Percentiles rank a stretch among this genome's conserved stretches.
Conservation (phyloP, 2,329 filamentous ascomycete genomes). For the Aureobasidium lini region DNA sequence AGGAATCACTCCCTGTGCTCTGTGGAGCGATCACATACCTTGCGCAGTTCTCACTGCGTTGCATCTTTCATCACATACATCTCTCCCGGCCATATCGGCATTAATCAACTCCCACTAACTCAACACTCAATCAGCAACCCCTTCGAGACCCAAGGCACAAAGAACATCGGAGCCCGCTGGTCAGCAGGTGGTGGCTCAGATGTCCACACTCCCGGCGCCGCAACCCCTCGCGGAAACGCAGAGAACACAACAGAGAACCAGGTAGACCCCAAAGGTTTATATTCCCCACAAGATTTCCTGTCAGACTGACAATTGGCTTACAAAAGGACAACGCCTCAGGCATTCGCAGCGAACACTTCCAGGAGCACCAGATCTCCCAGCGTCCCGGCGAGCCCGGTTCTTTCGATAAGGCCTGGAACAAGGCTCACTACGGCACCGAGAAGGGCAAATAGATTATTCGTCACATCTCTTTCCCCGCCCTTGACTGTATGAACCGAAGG, state of each 20-base stretch:
- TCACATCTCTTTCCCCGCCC: not conserved
- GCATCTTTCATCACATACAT: not conserved
- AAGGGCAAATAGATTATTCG: conserved; percentile 26
- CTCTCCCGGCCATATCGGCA: not conserved
- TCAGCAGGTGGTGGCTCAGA: conserved; percentile 28
- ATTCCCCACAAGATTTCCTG: not conserved
- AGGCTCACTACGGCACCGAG: conserved; percentile 27
- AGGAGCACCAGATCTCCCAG: conserved; percentile 26
- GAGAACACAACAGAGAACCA: conserved; percentile 21
- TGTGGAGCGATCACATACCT: no score
- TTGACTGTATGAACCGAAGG: not conserved
- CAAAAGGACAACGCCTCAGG: conserved; percentile 17
- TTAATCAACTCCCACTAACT: not conserved
- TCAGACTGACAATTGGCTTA: not conserved
- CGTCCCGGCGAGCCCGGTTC: conserved; percentile 19
- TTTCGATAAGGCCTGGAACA: conserved; percentile 24
- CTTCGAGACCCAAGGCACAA: conserved; percentile 28
- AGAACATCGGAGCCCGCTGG: conserved; percentile 28
- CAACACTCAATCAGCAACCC: conserved; percentile 17
- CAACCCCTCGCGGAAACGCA: conserved; percentile 26
- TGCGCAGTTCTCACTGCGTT: no score
- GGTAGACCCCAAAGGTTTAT: conserved; percentile 19
- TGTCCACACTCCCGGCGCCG: conserved; percentile 28
- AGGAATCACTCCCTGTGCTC: no score
- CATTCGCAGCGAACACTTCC: conserved; percentile 25